These are phyloP conservation scores for Trichoderma lentiforme DNA, from an alignment of 2,329 filamentous ascomycete genomes.

Conservation along the genomic window DNA sequence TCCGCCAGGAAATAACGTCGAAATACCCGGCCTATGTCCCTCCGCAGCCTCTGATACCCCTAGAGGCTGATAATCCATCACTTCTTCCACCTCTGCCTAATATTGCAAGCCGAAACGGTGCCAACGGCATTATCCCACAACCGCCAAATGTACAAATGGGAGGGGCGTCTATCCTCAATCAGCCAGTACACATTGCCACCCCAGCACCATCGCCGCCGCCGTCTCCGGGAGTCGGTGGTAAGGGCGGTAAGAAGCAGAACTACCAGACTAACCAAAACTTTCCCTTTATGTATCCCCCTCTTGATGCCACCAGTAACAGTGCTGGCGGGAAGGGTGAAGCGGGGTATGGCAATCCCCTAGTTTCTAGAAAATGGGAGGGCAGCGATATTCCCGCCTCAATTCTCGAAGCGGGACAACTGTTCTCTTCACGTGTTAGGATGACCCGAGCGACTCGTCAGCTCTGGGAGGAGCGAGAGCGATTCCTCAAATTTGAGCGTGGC, in stretches of 20 bases:
- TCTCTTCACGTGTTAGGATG: conserved; percentile 85
- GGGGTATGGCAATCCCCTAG: conserved; percentile 72
- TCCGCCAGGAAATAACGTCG: conserved; percentile 93
- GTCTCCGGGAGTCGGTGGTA: conserved; percentile 80
- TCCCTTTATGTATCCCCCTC: conserved; percentile 91
- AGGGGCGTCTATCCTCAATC: conserved; percentile 81
- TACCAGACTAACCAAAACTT: conserved; percentile 99
- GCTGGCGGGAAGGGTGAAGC: conserved; percentile 85
- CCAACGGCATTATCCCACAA: conserved; percentile 59
- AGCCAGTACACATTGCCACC: conserved; percentile 97
- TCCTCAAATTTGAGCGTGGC: conserved; percentile 87
- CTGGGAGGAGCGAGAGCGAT: conserved; percentile 90
- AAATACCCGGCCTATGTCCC: conserved; percentile 98
- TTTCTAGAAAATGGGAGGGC: conserved; percentile 87
- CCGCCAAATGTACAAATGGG: conserved; percentile 53
- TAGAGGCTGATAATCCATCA: conserved; percentile 88
- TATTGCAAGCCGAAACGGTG: conserved; percentile 61
- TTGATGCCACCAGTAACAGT: conserved; percentile 84
- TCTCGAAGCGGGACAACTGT: conserved; percentile 88
- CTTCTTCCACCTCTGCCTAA: conserved; percentile 82
- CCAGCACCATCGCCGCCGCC: conserved; percentile 93
- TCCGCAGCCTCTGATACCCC: conserved; percentile 74
- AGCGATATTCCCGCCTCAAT: conserved; percentile 92
- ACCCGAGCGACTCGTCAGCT: conserved; percentile 87
- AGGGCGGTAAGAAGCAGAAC: conserved; percentile 96